Evolutionary conservation across 192 early-diverging fungal genomes (phyloP).

Genomic region (Gryganskiella cystojenkinii): DNA sequence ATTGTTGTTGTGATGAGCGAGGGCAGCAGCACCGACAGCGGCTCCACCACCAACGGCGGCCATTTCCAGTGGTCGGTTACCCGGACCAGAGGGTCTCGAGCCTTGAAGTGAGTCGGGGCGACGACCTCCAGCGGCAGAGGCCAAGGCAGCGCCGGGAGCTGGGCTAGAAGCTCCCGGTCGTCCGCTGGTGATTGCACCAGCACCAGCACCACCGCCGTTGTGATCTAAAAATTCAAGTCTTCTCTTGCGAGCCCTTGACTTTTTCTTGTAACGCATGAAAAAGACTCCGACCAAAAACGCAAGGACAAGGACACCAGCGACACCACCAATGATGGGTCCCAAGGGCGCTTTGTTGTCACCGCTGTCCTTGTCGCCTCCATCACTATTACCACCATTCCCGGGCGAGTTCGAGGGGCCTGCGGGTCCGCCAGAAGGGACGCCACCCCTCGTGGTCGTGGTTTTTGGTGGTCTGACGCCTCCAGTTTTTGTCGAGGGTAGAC

Average conservation of each 20-base stretch:
- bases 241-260: slow-evolving; percentile 30
- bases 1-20: background rate
- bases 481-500: background rate
- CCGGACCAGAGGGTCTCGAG: background rate
- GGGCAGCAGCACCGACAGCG: background rate
- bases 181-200: no score
- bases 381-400: background rate
- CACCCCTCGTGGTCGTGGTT: background rate
- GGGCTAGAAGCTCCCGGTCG: background rate
- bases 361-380: background rate
- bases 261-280: slow-evolving; percentile 37
- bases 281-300: slow-evolving; percentile 34
- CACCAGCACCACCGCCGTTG: background rate
- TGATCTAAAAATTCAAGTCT: slow-evolving; percentile 25
- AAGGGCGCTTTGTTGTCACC: background rate
- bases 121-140: background rate
- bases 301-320: slow-evolving; percentile 28
- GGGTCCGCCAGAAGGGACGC: background rate
- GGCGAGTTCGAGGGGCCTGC: background rate
- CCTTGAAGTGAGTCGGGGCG: no score
- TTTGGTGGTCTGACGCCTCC: background rate
- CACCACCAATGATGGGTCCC: slow-evolving; percentile 22
- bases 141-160: background rate
- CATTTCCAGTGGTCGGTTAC: background rate
- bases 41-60: background rate